A percentile compares a stretch with the other conserved stretches of the same genome.
Evolutionary conservation across 2,329 filamentous ascomycete genomes (phyloP).

Genomic region (Tetracladium maxilliforme): DNA sequence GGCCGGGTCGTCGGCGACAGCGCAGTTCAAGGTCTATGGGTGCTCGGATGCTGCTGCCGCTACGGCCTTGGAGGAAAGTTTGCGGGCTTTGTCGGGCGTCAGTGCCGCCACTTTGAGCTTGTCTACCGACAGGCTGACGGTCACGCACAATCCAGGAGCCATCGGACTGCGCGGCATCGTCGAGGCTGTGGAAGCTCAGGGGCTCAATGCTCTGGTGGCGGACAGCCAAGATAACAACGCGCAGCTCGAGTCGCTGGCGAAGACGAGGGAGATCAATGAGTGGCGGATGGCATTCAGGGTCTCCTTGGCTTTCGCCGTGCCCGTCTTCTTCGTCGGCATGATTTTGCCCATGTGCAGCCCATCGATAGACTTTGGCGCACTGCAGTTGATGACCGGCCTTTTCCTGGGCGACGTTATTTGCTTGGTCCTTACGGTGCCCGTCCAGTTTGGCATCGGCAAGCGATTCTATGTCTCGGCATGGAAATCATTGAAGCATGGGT

Average conservation of each 20-base stretch:
- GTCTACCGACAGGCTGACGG: constrained; percentile 55
- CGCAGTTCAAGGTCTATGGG: constrained; percentile 78
- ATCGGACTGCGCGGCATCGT: constrained; percentile 74
- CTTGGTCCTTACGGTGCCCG: constrained; percentile 70
- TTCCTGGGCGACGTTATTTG: constrained; percentile 83
- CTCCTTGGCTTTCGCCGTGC: constrained; percentile 70
- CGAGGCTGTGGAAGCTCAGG: constrained; percentile 64
- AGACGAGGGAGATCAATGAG: constrained; percentile 90
- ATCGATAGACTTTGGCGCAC: constrained; percentile 59
- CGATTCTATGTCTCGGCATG: constrained; percentile 91
- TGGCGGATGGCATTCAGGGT: constrained; percentile 73
- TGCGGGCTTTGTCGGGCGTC: constrained; percentile 56
- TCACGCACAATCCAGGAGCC: constrained; percentile 56
- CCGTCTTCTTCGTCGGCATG: constrained; percentile 90
- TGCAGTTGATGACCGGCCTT: constrained; percentile 55
- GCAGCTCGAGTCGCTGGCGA: constrained; percentile 87
- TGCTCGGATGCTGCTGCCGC: constrained; percentile 59
- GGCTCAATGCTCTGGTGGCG: constrained; percentile 78
- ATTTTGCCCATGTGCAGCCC: constrained; percentile 76
- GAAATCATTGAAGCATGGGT: constrained; percentile 78
- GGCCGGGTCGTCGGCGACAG: constrained; percentile 38
- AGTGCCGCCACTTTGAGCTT: constrained; percentile 60
- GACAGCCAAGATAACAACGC: constrained; percentile 94
- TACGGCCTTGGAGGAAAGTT: constrained; percentile 50
- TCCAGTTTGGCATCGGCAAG: constrained; percentile 92